Evolutionary conservation across 805 yeast species (phyloP), one percentile per base, ranked within the genome.

Genomic region (Hanseniaspora opuntiae): DNA sequence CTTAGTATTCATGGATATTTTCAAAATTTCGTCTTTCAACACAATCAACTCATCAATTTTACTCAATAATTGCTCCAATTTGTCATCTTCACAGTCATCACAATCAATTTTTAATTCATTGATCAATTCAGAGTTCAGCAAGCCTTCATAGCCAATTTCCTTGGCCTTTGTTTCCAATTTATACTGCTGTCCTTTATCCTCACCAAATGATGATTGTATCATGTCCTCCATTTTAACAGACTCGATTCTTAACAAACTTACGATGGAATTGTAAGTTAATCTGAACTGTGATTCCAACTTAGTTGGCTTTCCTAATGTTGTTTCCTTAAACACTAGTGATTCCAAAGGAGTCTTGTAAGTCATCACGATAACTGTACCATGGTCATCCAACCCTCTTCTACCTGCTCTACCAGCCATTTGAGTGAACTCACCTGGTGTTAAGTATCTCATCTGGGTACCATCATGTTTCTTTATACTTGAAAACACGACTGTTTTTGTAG

Each of bases 361-460:
- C 94, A 93, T 87, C 7, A 89, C 79, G 57, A 93, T 87, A 12
- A 93, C 98, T 0, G 97, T 90, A 63, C 98, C 98, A 0, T 85
- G 86, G 20, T 80, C 71, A 71, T 93, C 98, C 58, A 93, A 70
- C 36, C 98, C 98, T 72, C 98, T 81, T 70, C 98, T 81, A 56
- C 98, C 98, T 0, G 98, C 98, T 67, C 98, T 78, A 45, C 98
- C 98, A 0, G 97, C 89, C 98, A 93, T 93, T 68, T 90, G 98
- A 0, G 97, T 93, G 65, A 90, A 93, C 65, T 93, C 98, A 53
- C 98, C 98, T 0, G 98, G 96, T 10, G 83, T 74, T 56, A 93
- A 72, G 62, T 83, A 78, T 67, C 98, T 76, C 67, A 86, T 80
- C 0, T 77, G 77, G 32, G 81, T 75, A 45, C 97, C 97, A 64